Evolutionary conservation across 2,329 filamentous ascomycete species (phyloP), one percentile per base, ranked within the genome.

Genomic region (Daldinia sp.): DNA sequence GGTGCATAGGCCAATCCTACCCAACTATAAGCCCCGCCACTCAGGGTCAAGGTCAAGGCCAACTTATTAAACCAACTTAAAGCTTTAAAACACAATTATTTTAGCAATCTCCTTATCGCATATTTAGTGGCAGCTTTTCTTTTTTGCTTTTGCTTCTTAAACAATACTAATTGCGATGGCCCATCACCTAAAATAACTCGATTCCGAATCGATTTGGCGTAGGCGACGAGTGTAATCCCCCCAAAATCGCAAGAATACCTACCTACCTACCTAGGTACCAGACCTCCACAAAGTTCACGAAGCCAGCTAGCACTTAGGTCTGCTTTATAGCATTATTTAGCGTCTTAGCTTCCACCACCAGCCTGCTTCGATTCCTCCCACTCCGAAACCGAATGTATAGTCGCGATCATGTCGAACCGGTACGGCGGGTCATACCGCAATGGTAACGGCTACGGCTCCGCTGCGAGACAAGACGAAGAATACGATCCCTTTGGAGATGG

Each of bases 401-500:
- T 58, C 55, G 49, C 41, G 71, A 77, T 60, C 70, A 86, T 86
- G 84, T 77, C 83, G 69, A 80, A 81, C 74, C 80, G 83, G 70
- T 83, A 82, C 75, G 82, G 80, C 71, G 76, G 72, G 63, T 73
- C 82, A 58, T 81, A 78, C 74, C 78, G 80, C 71, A 80, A 78
- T 11, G 77, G 78, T 65, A 77, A 77, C 56, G 77, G 79, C 47
- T 82, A 82, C 70, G 81, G 80, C 32, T 79, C 78, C 61, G 75
- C 81, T 69, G 75, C 78, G 45, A 75, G 74, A 50, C 58, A 61
- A 57, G 76, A 77, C 54, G 83, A 82, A 34, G 83, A 85, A 58
- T 84, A 84, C 68, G 82, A 85, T 48, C 77, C 81, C 8, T 83
- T 80, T 64, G 79, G 79, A 63, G 81, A 83, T 29, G 76, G 77